Percentiles rank a stretch among this genome's conserved stretches.
These are phyloP conservation scores for Nigrospora osmanthi DNA, from an alignment of 2,329 filamentous ascomycete species.

Conservation along the genomic window DNA sequence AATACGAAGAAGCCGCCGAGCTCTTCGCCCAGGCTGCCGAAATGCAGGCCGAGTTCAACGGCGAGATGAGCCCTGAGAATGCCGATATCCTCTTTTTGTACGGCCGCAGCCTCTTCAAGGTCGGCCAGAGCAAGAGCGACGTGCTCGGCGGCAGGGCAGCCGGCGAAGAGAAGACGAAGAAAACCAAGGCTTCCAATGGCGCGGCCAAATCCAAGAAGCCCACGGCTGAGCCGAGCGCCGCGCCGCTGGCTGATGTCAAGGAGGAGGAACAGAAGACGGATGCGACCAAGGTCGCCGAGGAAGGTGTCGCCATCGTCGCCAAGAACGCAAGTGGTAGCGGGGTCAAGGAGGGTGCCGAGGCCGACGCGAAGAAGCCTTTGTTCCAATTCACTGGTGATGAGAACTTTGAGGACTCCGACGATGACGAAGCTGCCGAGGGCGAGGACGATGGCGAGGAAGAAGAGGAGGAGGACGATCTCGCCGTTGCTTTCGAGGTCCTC, in stretches of 20 bases:
- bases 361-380: slow-evolving; percentile 59
- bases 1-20: slow-evolving; percentile 79
- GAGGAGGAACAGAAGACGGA: slow-evolving; percentile 27
- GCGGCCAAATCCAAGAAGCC: slow-evolving; percentile 28
- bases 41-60: slow-evolving; percentile 84
- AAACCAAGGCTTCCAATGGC: slow-evolving; percentile 27
- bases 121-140: slow-evolving; percentile 90
- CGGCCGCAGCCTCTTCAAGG: slow-evolving; percentile 86
- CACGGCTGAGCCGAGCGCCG: slow-evolving; percentile 27
- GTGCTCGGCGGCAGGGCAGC: slow-evolving; percentile 78
- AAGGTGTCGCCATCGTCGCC: slow-evolving; percentile 33
- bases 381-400: slow-evolving; percentile 95
- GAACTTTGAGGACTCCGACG: slow-evolving; percentile 80
- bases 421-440: slow-evolving; percentile 48
- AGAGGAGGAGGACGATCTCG: slow-evolving; percentile 62
- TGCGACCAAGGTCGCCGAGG: slow-evolving; percentile 35
- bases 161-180: slow-evolving; percentile 47
- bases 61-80: slow-evolving; percentile 84
- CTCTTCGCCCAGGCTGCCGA: slow-evolving; percentile 83
- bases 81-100: slow-evolving; percentile 93
- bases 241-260: slow-evolving; percentile 16
- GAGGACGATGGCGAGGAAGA: slow-evolving; percentile 34
- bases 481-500: slow-evolving; percentile 76
- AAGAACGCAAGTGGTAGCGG: slow-evolving; percentile 33
- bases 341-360: slow-evolving; percentile 24